phyloP scores from a whole-genome alignment of 176 grass and related monocot genomes.

The Panicum miliaceum region DNA sequence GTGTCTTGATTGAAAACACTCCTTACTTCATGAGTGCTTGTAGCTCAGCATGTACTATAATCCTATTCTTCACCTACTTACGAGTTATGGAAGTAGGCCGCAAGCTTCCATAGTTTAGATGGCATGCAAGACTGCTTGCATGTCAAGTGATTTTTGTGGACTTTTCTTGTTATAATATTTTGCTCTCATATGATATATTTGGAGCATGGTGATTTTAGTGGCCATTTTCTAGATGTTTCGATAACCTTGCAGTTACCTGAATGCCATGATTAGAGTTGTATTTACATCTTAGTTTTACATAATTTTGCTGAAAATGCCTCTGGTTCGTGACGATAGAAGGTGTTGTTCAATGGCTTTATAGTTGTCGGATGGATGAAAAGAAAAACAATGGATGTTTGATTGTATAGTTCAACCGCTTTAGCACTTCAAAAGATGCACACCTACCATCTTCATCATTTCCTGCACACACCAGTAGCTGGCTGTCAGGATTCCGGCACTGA shows the following conservation, averaged over 20 bases:
- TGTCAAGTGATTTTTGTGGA: background rate
- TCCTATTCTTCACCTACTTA: background rate
- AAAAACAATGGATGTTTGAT: background rate
- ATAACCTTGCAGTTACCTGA: background rate
- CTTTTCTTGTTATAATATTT: background rate
- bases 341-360: background rate
- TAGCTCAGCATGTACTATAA: background rate
- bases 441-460: background rate
- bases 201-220: background rate
- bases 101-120: background rate
- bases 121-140: background rate
- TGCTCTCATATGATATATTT: background rate
- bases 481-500: background rate
- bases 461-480: background rate
- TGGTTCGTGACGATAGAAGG: background rate
- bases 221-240: background rate
- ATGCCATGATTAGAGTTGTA: background rate
- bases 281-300: background rate
- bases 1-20: conserved; percentile 15
- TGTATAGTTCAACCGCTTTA: background rate
- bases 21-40: background rate
- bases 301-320: background rate
- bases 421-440: background rate
- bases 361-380: background rate
- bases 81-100: background rate